phyloP scores from a whole-genome alignment of 228 moss, liverwort and hornwort genomes.

The Sphagnum magellanicum region DNA sequence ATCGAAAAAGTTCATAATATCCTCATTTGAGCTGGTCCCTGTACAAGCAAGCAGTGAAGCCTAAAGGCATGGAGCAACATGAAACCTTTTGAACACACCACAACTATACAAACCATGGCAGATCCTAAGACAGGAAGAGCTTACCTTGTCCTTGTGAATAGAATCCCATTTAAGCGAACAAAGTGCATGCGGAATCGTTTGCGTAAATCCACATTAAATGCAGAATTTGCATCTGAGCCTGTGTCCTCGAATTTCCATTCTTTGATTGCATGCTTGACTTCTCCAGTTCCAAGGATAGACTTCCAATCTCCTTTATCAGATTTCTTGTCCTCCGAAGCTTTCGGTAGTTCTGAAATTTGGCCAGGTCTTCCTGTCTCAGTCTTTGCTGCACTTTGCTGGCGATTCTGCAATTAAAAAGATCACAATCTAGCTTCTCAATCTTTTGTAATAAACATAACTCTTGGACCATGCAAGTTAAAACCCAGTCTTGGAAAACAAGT shows the following conservation, averaged over 20 bases:
- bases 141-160: conserved; percentile 53
- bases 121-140: neutral
- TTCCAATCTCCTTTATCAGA: conserved; percentile 34
- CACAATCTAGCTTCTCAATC: no score
- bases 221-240: neutral
- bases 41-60: no score
- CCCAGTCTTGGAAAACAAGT: no score
- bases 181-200: conserved; percentile 46
- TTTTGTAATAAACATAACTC: no score
- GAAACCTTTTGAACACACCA: no score
- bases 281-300: conserved; percentile 41
- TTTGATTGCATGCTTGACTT: conserved; percentile 46
- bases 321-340: conserved; percentile 21
- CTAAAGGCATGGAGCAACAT: no score
- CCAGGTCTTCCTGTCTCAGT: conserved; percentile 13
- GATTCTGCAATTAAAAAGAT: conserved; percentile 20
- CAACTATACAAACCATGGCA: no score
- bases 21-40: no score
- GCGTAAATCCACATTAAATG: conserved; percentile 23
- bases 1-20: no score
- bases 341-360: conserved; percentile 16
- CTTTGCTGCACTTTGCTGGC: conserved; percentile 14
- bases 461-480: no score
- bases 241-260: conserved; percentile 34
- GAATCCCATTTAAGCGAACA: conserved; percentile 46